Evolutionary conservation across 208 protist species (phyloP).

Genomic region (Trypanosoma scelopori): DNA sequence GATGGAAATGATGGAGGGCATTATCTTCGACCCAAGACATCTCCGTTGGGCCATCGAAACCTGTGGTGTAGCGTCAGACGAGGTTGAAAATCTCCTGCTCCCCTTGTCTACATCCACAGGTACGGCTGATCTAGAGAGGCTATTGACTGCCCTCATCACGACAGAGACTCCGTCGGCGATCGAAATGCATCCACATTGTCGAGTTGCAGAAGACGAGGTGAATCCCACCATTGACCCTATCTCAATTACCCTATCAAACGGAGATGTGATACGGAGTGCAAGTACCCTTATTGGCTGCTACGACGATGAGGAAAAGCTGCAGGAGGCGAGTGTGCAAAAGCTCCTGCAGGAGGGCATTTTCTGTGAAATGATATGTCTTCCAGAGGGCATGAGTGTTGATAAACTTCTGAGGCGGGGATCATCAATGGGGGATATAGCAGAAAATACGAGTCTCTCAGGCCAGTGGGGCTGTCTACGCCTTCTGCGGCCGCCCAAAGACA

Average conservation of each 20-base stretch:
- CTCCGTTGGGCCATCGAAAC: slow-evolving; percentile 17
- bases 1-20: slow-evolving; percentile 62
- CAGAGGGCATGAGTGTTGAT: slow-evolving; percentile 27
- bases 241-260: slow-evolving; percentile 20
- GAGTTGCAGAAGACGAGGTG: neutral
- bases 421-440: neutral
- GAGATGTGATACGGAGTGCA: slow-evolving; percentile 9
- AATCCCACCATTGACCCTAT: slow-evolving; percentile 9
- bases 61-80: slow-evolving; percentile 2
- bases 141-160: slow-evolving; percentile 2
- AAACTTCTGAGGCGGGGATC: slow-evolving; percentile 6
- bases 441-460: slow-evolving; percentile 2
- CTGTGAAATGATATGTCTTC: slow-evolving; percentile 62
- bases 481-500: slow-evolving; percentile 34
- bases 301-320: slow-evolving; percentile 60
- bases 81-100: neutral
- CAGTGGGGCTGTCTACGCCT: slow-evolving; percentile 47
- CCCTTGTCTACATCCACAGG: neutral
- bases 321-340: slow-evolving; percentile 50
- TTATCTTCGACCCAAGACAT: slow-evolving; percentile 46
- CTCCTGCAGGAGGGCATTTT: slow-evolving; percentile 71
- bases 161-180: neutral
- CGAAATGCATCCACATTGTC: too few relatives aligned
- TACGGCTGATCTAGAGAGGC: neutral
- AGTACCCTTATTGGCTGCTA: slow-evolving; percentile 55